These are phyloP conservation scores for Apiospora marii DNA, from an alignment of 2,329 filamentous ascomycete species.

Conservation along the genomic window DNA sequence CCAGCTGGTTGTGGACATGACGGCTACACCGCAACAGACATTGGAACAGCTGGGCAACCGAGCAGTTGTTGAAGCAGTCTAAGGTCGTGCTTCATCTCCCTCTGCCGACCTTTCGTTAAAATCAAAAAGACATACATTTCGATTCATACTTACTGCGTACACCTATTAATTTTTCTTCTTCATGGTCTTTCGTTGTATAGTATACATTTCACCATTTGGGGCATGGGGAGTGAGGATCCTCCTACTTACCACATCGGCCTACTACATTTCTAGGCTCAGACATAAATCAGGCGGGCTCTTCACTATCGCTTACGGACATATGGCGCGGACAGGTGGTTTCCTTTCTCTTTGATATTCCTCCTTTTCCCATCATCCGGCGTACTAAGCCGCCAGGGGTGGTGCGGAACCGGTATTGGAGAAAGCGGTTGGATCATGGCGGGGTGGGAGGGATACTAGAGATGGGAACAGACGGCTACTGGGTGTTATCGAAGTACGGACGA, in stretches of 20 bases:
- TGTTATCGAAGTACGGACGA: background rate
- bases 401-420: background rate
- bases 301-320: constrained; percentile 8
- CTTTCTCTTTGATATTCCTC: background rate
- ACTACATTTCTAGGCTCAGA: background rate
- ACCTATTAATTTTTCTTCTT: constrained; percentile 17
- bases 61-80: constrained; percentile 11
- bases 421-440: background rate
- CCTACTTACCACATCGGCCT: background rate
- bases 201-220: background rate
- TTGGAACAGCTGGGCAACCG: background rate
- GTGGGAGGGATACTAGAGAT: background rate
- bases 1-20: constrained; percentile 28
- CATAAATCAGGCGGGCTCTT: background rate
- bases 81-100: background rate
- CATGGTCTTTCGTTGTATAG: constrained; percentile 13
- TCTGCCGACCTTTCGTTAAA: background rate
- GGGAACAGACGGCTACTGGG: background rate
- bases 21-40: background rate
- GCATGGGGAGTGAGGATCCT: background rate
- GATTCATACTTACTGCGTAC: background rate
- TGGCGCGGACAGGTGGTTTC: background rate
- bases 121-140: background rate
- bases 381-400: background rate
- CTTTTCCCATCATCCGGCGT: background rate